Conservation (phyloP, 1,139 yeast species). For the Kodamaea ohmeri region DNA sequence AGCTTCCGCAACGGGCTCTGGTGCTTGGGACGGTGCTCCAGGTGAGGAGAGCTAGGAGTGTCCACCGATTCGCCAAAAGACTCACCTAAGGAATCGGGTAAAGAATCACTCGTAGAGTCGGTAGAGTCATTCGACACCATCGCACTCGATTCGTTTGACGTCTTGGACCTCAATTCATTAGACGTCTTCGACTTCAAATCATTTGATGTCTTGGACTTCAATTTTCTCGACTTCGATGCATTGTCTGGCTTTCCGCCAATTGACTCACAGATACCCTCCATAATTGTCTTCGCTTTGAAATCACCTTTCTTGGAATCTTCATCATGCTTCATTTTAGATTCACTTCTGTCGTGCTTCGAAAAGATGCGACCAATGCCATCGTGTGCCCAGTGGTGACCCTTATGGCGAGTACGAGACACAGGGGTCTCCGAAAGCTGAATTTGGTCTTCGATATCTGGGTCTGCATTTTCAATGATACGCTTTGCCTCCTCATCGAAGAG, state of each 20-base stretch:
- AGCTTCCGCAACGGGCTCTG: constrained; percentile 14
- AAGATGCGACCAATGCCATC: too few relatives aligned
- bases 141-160: neutral
- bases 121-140: neutral
- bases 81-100: too few relatives aligned
- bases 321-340: too few relatives aligned
- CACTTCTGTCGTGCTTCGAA: too few relatives aligned
- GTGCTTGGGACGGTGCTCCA: constrained; percentile 6
- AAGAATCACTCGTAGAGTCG: too few relatives aligned
- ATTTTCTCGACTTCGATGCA: neutral
- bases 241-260: too few relatives aligned
- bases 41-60: neutral
- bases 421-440: constrained; percentile 12
- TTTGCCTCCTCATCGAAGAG: constrained; percentile 28
- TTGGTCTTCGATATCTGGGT: constrained; percentile 16
- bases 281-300: too few relatives aligned
- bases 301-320: too few relatives aligned
- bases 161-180: neutral
- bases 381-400: neutral
- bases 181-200: too few relatives aligned
- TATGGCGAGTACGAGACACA: neutral
- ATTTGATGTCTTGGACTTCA: too few relatives aligned
- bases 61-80: too few relatives aligned
- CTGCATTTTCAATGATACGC: constrained; percentile 15
- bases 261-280: too few relatives aligned